These are phyloP conservation scores for Astrothelium subdiscretum DNA, from an alignment of 495 filamentous ascomycete species.

Conservation along the genomic window DNA sequence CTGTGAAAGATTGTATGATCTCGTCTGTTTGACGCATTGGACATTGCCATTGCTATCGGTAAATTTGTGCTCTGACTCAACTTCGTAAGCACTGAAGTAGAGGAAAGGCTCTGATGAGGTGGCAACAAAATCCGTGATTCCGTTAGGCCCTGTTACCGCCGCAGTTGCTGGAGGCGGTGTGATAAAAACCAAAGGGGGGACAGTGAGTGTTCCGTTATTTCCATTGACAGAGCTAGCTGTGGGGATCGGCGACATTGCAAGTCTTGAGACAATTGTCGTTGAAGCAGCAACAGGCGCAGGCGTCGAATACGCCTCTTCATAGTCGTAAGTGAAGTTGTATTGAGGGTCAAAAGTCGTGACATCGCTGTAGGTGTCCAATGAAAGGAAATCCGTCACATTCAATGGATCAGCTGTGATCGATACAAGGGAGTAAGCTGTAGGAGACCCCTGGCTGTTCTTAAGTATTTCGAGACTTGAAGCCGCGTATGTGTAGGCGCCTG, in stretches of 20 bases:
- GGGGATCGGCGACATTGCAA: conserved; percentile 12
- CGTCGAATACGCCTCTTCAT: conserved; percentile 9
- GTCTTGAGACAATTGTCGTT: conserved; percentile 19
- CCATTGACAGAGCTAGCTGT: conserved; percentile 11
- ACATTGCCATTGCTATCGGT: conserved; percentile 4
- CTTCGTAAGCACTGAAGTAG: conserved; percentile 18
- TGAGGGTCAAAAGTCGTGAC: conserved; percentile 3
- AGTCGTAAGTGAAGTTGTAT: conserved; percentile 10
- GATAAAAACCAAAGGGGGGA: conserved; percentile 8
- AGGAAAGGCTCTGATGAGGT: conserved; percentile 20
- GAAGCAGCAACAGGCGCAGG: conserved; percentile 19
- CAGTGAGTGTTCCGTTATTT: neutral
- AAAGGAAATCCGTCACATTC: conserved; percentile 18
- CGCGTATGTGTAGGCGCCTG: conserved; percentile 9
- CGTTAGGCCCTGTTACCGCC: conserved; percentile 7
- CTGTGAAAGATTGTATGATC: conserved; percentile 7
- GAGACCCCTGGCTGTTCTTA: neutral
- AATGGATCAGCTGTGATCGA: conserved; percentile 9
- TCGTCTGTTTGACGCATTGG: conserved; percentile 6
- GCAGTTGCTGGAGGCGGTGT: conserved; percentile 12
- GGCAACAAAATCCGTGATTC: neutral
- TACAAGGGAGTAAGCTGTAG: neutral
- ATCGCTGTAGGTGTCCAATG: conserved; percentile 2
- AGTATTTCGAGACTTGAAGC: conserved; percentile 7
- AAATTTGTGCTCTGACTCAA: conserved; percentile 6